Base-by-base conservation (phyloP, 2,329 filamentous ascomycete genomes). In the Atkinsonella hypoxylon region DNA sequence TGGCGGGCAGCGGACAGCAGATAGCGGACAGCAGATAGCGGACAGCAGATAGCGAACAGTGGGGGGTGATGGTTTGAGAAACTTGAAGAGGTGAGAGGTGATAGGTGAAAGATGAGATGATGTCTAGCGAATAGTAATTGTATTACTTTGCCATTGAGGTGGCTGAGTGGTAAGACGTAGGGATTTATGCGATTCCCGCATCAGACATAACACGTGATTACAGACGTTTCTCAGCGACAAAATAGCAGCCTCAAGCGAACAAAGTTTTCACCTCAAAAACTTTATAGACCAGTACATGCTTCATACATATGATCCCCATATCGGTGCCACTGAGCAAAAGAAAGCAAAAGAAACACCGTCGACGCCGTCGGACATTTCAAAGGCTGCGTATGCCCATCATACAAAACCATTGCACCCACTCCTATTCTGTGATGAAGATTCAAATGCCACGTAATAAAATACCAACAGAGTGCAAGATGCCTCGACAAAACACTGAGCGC, bases 261-360 rank as follows among this genome's bases (percentile, higher is more conserved):
- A 11, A 12, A 17, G 15, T 39, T 34, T 47, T 20, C 45, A 47
- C 41, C 41, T n/a, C n/a, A n/a, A 36, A 46, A 47, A 13, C 18
- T 20, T n/a, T 18, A 47, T 41, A 40, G 38, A 17, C 39, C 36
- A 47, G 18, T 47, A 51, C 49, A 51, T 47, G 2, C 7, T 47
- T 42, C 49, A 47, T 47, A 51, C 49, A 51, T 30, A 42, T 7
- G 34, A 40, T 45, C 8, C 34, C 48, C 42, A 22, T 13, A 34
- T 38, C 17, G 18, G 22, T 32, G 32, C n/a, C 13, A 15, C 42
- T 34, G 17, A 22, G 1, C 13, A 10, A 4, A 34, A 45, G 13
- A 30, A 9, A 38, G 39, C 45, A 48, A 51, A 34, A 40, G 34
- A 50, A 45, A 48, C n/a, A 45, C 46, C 46, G 41, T 45, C 40